phyloP scores from a whole-genome alignment of 2,329 filamentous ascomycete genomes.

The Colletotrichum salicis region DNA sequence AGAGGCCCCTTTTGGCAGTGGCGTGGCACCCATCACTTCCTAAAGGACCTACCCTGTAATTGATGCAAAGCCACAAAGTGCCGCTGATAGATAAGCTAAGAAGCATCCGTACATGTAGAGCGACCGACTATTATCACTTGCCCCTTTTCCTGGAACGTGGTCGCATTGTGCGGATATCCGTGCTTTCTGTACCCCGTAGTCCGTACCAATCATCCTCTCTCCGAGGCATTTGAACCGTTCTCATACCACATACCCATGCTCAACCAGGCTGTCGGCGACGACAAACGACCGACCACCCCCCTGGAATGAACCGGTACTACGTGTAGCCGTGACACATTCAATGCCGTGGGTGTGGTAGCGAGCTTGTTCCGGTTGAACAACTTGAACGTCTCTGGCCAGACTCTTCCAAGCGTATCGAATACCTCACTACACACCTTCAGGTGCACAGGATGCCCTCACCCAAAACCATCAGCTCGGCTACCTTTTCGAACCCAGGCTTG shows the following conservation, averaged over 20 bases:
- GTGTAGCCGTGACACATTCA: not conserved
- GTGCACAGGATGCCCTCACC: constrained; percentile 29
- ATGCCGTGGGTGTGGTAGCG: not conserved
- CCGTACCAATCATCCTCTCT: not conserved
- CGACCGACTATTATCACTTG: too few relatives aligned
- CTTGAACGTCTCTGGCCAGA: constrained; percentile 3
- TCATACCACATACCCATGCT: not conserved
- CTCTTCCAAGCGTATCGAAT: not conserved
- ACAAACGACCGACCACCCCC: not conserved
- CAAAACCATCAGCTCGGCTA: not conserved
- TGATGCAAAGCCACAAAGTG: too few relatives aligned
- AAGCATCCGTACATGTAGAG: too few relatives aligned
- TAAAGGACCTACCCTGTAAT: too few relatives aligned
- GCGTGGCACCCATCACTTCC: too few relatives aligned
- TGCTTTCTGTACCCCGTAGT: not conserved
- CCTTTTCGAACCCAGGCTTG: constrained; percentile 8
- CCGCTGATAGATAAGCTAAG: too few relatives aligned
- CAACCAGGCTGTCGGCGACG: not conserved
- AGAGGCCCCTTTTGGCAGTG: too few relatives aligned
- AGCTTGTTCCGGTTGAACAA: not conserved
- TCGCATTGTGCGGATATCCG: too few relatives aligned
- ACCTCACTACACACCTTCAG: not conserved
- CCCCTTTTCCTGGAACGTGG: too few relatives aligned
- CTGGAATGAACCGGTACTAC: constrained; percentile 3
- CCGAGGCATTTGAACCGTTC: not conserved